phyloP scores from a whole-genome alignment of 2,329 filamentous ascomycete species.

The Ambrosiella beaveri region DNA sequence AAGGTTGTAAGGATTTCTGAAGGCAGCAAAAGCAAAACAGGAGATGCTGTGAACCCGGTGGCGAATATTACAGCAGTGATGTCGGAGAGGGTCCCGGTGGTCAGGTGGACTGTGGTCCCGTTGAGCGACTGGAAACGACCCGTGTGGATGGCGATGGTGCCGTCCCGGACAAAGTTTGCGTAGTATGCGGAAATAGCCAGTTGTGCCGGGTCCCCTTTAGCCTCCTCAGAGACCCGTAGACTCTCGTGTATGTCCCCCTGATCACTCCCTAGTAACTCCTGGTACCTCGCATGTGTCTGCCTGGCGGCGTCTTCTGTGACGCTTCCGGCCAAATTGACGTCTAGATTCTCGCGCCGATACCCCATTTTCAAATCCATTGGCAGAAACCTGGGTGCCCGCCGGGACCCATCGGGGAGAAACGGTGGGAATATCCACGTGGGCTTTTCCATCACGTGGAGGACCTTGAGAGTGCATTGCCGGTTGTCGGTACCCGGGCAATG shows the following conservation, averaged over 20 bases:
- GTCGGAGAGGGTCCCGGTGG: slow-evolving; percentile 26
- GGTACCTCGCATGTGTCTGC: slow-evolving; percentile 34
- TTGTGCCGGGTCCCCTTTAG: slow-evolving; percentile 39
- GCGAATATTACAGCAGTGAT: slow-evolving; percentile 55
- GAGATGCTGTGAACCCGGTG: slow-evolving; percentile 53
- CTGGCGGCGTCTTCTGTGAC: slow-evolving; percentile 26
- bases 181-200: slow-evolving; percentile 58
- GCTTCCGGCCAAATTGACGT: slow-evolving; percentile 47
- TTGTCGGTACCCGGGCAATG: slow-evolving; percentile 27
- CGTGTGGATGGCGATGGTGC: slow-evolving; percentile 33
- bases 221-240: slow-evolving; percentile 21
- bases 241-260: slow-evolving; percentile 32
- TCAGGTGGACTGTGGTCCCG: slow-evolving; percentile 22
- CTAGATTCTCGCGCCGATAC: slow-evolving; percentile 37
- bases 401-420: slow-evolving; percentile 28
- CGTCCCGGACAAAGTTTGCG: slow-evolving; percentile 52
- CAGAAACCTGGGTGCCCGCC: slow-evolving; percentile 32
- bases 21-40: slow-evolving; percentile 48
- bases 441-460: slow-evolving; percentile 52
- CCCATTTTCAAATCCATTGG: slow-evolving; percentile 64
- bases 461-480: slow-evolving; percentile 32
- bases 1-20: slow-evolving; percentile 36
- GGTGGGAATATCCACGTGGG: slow-evolving; percentile 58
- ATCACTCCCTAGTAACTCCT: slow-evolving; percentile 2
- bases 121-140: slow-evolving; percentile 27